phyloP scores from a whole-genome alignment of 1,284 basidiomycete species.

The Athelia sp. region DNA sequence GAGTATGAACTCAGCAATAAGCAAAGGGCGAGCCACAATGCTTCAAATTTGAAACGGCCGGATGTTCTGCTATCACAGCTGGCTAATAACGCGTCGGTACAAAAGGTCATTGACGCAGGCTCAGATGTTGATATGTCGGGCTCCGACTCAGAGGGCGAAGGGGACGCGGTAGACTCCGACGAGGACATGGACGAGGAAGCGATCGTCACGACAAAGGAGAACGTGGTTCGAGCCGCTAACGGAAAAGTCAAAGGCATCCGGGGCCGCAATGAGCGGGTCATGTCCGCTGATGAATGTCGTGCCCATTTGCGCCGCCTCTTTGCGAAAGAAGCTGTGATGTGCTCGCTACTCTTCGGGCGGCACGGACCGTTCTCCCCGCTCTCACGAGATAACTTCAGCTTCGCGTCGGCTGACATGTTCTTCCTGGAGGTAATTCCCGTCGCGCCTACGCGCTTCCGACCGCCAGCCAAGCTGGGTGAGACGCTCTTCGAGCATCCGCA shows the following conservation, averaged over 20 bases:
- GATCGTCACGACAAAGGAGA: conserved; percentile 18
- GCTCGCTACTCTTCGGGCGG: conserved; percentile 86
- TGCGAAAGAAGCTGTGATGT: conserved; percentile 77
- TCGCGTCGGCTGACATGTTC: conserved; percentile 91
- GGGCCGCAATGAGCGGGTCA: conserved; percentile 83
- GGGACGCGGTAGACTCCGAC: conserved; percentile 39
- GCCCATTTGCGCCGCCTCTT: conserved; percentile 91
- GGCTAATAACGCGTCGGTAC: conserved; percentile 6
- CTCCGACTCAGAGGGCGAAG: conserved; percentile 40
- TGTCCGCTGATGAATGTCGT: conserved; percentile 89
- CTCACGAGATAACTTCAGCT: conserved; percentile 47
- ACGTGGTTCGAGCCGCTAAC: conserved; percentile 61
- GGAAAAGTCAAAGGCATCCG: conserved; percentile 73
- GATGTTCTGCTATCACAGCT: conserved; percentile 53
- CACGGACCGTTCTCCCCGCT: conserved; percentile 81
- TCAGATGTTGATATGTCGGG: conserved; percentile 41
- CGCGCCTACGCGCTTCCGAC: conserved; percentile 93
- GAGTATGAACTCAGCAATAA: conserved; percentile 86
- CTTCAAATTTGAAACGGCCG: conserved; percentile 57
- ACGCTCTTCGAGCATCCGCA: conserved; percentile 95
- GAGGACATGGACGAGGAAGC: conserved; percentile 25
- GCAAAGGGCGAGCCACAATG: conserved; percentile 65
- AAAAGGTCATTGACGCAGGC: conserved; percentile 16
- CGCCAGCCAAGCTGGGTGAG: conserved; percentile 90
- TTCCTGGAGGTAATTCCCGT: conserved; percentile 94